Percentiles rank a stretch among this genome's conserved stretches.
Conservation (phyloP, 2,329 filamentous ascomycete genomes). For the Penicillium aurantiogriseum region DNA sequence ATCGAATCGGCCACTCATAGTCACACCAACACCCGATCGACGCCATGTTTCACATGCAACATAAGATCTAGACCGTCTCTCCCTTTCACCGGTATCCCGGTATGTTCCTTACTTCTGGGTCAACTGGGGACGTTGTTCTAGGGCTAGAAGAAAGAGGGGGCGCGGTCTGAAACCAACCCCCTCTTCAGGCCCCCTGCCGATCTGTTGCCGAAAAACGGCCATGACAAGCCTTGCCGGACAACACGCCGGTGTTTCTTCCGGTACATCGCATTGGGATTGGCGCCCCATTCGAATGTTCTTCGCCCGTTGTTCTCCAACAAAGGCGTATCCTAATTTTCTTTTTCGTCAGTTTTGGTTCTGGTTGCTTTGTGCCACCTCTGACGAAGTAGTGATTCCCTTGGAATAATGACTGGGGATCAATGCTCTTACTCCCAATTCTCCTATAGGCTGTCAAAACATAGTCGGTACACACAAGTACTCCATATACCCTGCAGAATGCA, state of each 20-base stretch:
- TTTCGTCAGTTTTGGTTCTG: neutral
- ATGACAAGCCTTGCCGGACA: conserved; percentile 17
- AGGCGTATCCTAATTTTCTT: neutral
- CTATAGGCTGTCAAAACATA: neutral
- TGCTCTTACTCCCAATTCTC: neutral
- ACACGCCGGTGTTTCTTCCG: conserved; percentile 9
- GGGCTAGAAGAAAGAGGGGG: conserved; percentile 7
- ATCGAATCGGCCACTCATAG: conserved; percentile 2
- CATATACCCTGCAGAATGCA: neutral
- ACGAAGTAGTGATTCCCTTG: neutral
- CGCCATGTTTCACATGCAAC: conserved; percentile 1
- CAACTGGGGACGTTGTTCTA: conserved; percentile 1
- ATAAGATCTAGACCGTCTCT: neutral
- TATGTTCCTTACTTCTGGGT: conserved; percentile 5
- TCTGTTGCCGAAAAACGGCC: conserved; percentile 1
- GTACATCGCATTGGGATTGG: neutral
- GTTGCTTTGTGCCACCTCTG: neutral
- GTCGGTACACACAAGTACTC: neutral
- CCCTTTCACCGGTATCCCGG: neutral
- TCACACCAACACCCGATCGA: neutral
- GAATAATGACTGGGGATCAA: neutral
- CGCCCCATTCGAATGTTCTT: neutral
- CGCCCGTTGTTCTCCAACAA: neutral
- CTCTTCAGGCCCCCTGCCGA: conserved; percentile 7
- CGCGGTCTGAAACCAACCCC: conserved; percentile 2